Evolutionary conservation across 2,329 filamentous ascomycete species (phyloP).

Genomic region (Mycosphaerella arachidis): DNA sequence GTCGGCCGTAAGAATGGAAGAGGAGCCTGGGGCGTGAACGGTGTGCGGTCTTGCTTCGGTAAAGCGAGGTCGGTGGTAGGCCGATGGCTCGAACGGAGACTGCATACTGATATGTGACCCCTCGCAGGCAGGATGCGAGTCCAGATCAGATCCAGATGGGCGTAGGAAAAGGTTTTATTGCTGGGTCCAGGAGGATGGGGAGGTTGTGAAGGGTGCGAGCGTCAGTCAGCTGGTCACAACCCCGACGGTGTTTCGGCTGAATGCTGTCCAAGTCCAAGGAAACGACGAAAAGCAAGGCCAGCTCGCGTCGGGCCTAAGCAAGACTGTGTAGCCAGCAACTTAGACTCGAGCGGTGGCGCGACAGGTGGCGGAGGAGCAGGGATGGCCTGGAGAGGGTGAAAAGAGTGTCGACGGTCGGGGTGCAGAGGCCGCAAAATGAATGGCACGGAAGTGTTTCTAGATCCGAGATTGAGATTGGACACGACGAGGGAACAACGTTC

Average conservation of each 20-base stretch:
- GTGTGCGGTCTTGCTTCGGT: constrained; percentile 17
- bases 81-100: background rate
- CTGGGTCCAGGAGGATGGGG: background rate
- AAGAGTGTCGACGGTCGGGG: background rate
- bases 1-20: constrained; percentile 11
- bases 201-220: background rate
- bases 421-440: background rate
- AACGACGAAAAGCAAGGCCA: background rate
- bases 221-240: background rate
- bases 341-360: background rate
- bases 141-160: background rate
- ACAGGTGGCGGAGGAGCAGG: background rate
- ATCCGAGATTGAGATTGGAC: background rate
- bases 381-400: background rate
- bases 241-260: background rate
- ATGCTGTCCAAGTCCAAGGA: background rate
- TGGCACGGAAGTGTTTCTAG: background rate
- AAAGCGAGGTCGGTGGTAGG: constrained; percentile 1
- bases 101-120: background rate
- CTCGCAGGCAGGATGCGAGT: background rate
- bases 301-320: background rate
- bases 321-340: background rate
- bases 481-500: background rate
- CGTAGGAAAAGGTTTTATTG: background rate
- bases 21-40: constrained; percentile 22